Conservation (phyloP, 2,329 filamentous ascomycete genomes). For the Pseudopithomyces chartarum region DNA sequence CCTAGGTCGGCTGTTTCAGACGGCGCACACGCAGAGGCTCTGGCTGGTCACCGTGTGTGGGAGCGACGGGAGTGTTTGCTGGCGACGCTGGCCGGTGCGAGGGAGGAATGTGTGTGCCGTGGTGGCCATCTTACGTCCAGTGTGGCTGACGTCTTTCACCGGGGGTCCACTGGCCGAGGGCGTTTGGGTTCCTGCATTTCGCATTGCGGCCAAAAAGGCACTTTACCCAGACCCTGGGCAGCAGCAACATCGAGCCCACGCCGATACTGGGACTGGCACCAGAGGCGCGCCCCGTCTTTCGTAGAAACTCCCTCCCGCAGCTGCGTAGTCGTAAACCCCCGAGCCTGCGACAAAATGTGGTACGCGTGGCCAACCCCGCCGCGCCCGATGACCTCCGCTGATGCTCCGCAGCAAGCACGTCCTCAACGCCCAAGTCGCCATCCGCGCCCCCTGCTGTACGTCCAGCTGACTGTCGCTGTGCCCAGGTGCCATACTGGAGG, state of each 20-base stretch:
- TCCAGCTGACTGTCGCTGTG: conserved; percentile 15
- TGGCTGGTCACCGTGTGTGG: neutral
- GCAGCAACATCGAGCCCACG: neutral
- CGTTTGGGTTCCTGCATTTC: conserved; percentile 5
- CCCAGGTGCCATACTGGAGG: neutral
- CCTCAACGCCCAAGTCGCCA: conserved; percentile 95
- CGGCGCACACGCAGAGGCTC: neutral
- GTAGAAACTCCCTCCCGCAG: neutral
- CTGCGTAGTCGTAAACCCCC: neutral
- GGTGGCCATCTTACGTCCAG: neutral
- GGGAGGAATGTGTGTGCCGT: conserved; percentile 3
- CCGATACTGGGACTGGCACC: neutral
- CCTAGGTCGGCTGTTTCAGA: neutral
- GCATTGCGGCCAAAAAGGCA: neutral
- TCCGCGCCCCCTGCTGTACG: conserved; percentile 94
- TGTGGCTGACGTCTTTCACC: conserved; percentile 4
- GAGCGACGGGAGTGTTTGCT: neutral
- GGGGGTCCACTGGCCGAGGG: neutral
- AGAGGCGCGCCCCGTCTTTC: neutral
- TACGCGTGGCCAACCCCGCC: conserved; percentile 21
- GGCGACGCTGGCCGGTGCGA: neutral
- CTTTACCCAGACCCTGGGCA: conserved; percentile 1
- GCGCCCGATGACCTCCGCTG: conserved; percentile 25
- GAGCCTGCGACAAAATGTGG: conserved; percentile 26
- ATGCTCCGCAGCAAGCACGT: conserved; percentile 80